phyloP scores from a whole-genome alignment of 2,329 filamentous ascomycete genomes.

The Dothideomycetidae sp. region DNA sequence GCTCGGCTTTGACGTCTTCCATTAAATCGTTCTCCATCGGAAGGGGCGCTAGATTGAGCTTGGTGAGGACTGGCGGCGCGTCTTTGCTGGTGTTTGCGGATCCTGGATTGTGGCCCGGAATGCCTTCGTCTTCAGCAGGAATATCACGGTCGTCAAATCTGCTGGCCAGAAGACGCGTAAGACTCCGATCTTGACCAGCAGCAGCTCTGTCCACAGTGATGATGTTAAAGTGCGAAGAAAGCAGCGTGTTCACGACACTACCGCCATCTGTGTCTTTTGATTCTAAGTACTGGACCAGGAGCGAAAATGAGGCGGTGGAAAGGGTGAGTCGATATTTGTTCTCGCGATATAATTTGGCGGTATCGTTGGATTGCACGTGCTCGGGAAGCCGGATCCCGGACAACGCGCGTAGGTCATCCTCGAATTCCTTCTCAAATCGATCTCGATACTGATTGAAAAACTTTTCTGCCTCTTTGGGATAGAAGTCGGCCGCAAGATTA shows the following conservation, averaged over 20 bases:
- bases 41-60: constrained; percentile 63
- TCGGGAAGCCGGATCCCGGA: constrained; percentile 58
- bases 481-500: constrained; percentile 59
- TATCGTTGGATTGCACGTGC: constrained; percentile 61
- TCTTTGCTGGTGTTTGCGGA: constrained; percentile 46
- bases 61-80: constrained; percentile 43
- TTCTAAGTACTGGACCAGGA: constrained; percentile 78
- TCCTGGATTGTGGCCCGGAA: constrained; percentile 51
- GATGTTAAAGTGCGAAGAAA: constrained; percentile 47
- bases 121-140: constrained; percentile 53
- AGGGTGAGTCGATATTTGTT: constrained; percentile 84
- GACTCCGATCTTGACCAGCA: constrained; percentile 42
- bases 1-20: constrained; percentile 72
- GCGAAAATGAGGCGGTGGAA: constrained; percentile 70
- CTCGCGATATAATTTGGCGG: constrained; percentile 66
- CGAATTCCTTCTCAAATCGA: constrained; percentile 61
- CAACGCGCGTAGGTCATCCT: constrained; percentile 66
- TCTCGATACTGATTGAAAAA: constrained; percentile 59
- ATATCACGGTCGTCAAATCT: constrained; percentile 41
- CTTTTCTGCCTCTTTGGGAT: constrained; percentile 53
- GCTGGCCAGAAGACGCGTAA: constrained; percentile 44
- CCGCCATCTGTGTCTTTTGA: constrained; percentile 73
- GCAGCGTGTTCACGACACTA: constrained; percentile 58
- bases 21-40: constrained; percentile 72
- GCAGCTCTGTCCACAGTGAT: constrained; percentile 43